phyloP scores from a whole-genome alignment of 2,329 filamentous ascomycete species.

The Epichloe festucae region DNA sequence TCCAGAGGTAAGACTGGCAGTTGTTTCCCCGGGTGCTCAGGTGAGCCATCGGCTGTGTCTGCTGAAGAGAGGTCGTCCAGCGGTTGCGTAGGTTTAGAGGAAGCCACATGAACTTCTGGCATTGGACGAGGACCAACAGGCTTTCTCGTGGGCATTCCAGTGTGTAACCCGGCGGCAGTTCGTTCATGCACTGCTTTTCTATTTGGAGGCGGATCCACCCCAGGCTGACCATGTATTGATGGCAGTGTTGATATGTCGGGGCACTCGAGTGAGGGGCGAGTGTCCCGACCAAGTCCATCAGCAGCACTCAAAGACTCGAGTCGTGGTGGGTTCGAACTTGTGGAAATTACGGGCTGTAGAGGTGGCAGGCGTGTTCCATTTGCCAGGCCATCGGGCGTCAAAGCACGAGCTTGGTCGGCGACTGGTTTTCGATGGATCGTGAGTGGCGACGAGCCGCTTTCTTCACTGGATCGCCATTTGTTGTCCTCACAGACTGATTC shows the following conservation, averaged over 20 bases:
- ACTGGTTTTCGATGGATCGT: slow-evolving; percentile 43
- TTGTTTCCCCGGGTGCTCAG: background rate
- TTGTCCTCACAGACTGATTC: slow-evolving; percentile 16
- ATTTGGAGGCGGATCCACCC: background rate
- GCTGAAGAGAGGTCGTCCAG: background rate
- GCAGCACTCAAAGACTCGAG: background rate
- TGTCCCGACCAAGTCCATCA: background rate
- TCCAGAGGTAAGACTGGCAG: background rate
- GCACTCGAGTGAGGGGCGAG: background rate
- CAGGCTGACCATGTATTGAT: background rate
- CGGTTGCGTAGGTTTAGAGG: background rate
- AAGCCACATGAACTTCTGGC: background rate
- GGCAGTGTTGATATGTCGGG: background rate
- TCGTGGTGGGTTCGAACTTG: background rate
- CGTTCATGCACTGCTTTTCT: background rate
- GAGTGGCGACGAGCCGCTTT: slow-evolving; percentile 23
- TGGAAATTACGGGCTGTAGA: background rate
- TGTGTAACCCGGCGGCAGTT: slow-evolving; percentile 8
- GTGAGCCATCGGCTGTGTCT: background rate
- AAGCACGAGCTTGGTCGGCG: slow-evolving; percentile 20
- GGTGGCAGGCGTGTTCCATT: slow-evolving; percentile 3
- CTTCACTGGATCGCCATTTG: slow-evolving; percentile 29
- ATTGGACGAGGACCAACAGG: slow-evolving; percentile 16
- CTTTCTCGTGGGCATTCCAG: slow-evolving; percentile 13
- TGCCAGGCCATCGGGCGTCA: slow-evolving; percentile 14